Base-by-base conservation (phyloP, 2,329 filamentous ascomycete species). In the Ophiostoma ips region DNA sequence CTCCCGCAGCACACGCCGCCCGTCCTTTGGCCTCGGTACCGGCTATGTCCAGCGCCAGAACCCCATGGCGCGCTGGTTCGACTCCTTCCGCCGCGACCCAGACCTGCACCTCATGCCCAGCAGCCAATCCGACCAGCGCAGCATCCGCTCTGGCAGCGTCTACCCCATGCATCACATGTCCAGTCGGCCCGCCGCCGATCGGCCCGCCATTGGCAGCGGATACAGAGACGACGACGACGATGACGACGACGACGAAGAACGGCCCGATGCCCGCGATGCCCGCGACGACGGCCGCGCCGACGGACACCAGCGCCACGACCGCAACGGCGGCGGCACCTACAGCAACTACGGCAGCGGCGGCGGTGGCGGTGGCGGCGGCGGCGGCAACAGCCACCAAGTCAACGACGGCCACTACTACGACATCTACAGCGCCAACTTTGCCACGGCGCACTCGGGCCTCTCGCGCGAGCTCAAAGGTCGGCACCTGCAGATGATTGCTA, bases 401-500 rank as follows among this genome's bases (percentile, higher is more conserved):
- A n/a, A 47, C 51, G 36, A 50, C 46, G 58, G 65, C 2, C 71
- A 75, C 51, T 75, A 75, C 60, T 79, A 73, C 57, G 75, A 79
- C 58, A 56, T 79, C 48, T 71, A 69, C 28, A 65, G 67, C 57
- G 79, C 76, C 45, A 75, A 86, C 61, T 67, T 87, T 56, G 82
- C 88, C 61, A 89, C 87, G 2, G 84, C 86, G 4, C 75, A 81
- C 56, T 83, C 85, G 43, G 79, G 83, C 8, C 72, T 96, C 47
- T 79, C 84, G 47, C 75, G 88, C 60, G 82, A 80, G 63, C 68
- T 94, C 57, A 92, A 94, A 67, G 80, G 81, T 18, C 75, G 88
- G 45, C 90, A 96, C 70, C 63, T 95, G 62, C 89, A 95, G 69
- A 95, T 95, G 90, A 95, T 95, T 71, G 90, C 90, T 13, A 94